phyloP scores from a whole-genome alignment of 2,329 filamentous ascomycete species.

The Colletotrichum acutatum region DNA sequence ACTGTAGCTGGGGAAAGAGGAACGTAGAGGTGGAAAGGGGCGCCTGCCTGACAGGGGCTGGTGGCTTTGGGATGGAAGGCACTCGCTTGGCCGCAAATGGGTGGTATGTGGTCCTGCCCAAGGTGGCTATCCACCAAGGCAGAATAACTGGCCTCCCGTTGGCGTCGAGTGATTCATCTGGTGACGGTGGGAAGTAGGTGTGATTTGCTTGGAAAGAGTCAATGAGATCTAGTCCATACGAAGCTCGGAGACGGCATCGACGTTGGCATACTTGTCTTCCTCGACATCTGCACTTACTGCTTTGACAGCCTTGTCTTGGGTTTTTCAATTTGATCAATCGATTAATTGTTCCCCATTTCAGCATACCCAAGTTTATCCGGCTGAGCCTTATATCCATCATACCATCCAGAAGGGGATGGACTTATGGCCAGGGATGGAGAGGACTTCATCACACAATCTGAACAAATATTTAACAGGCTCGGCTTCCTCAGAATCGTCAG shows the following conservation, averaged over 20 bases:
- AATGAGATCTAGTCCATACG: not conserved
- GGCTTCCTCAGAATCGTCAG: no score
- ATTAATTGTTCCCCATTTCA: no score
- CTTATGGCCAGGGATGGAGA: no score
- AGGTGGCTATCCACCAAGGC: not conserved
- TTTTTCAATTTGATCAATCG: not conserved
- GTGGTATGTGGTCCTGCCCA: not conserved
- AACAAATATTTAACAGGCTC: no score
- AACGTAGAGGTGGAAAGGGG: no score
- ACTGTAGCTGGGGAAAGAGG: no score
- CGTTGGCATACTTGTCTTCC: not conserved
- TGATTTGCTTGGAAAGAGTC: not conserved
- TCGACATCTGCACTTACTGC: not conserved
- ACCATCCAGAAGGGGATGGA: no score
- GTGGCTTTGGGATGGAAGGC: not conserved
- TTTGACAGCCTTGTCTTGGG: no score
- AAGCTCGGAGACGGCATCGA: not conserved
- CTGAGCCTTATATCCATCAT: no score
- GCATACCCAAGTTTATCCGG: no score
- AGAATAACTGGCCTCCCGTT: not conserved
- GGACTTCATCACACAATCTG: no score
- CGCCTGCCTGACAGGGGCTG: not conserved
- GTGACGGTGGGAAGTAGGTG: not conserved
- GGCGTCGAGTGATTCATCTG: not conserved
- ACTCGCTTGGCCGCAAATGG: not conserved